A percentile compares a stretch with the other conserved stretches of the same genome.
These are phyloP conservation scores for Alternaria dauci DNA, from an alignment of 2,329 filamentous ascomycete genomes.

Conservation along the genomic window DNA sequence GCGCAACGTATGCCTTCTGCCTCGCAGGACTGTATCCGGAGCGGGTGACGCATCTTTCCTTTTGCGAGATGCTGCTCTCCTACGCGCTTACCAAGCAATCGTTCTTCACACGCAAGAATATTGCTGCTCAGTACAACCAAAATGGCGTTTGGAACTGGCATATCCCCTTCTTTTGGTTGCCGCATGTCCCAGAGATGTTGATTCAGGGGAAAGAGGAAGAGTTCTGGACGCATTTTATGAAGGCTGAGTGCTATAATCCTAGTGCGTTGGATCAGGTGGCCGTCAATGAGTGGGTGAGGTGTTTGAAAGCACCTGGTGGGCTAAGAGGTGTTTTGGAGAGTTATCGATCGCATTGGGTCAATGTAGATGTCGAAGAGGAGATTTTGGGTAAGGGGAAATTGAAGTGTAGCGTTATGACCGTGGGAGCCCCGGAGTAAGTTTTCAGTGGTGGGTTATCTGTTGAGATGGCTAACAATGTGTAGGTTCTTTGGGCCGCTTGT, in stretches of 20 bases:
- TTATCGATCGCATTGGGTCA: slow-evolving; percentile 32
- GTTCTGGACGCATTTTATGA: slow-evolving; percentile 54
- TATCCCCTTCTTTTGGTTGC: slow-evolving; percentile 45
- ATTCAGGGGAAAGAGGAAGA: slow-evolving; percentile 51
- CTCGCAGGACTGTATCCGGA: slow-evolving; percentile 27
- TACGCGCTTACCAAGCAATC: slow-evolving; percentile 26
- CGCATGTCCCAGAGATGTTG: slow-evolving; percentile 52
- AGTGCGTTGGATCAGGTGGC: slow-evolving; percentile 43
- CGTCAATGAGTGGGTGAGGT: slow-evolving; percentile 30
- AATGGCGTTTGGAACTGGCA: slow-evolving; percentile 35
- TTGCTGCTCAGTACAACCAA: slow-evolving; percentile 31
- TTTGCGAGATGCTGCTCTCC: slow-evolving; percentile 34
- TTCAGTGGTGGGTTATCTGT: background rate
- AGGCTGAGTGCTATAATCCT: slow-evolving; percentile 53
- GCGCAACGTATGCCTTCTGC: slow-evolving; percentile 30
- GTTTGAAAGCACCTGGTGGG: slow-evolving; percentile 29
- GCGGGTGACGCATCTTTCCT: slow-evolving; percentile 28
- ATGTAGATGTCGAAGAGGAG: slow-evolving; percentile 32
- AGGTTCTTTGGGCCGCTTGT: slow-evolving; percentile 32
- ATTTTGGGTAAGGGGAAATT: slow-evolving; percentile 26
- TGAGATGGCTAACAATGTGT: background rate
- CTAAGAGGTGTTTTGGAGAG: slow-evolving; percentile 30
- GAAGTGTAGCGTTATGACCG: slow-evolving; percentile 31
- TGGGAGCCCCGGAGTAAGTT: slow-evolving; percentile 31
- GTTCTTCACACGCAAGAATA: slow-evolving; percentile 32